These are phyloP conservation scores for Symbiodinium pilosum DNA, from an alignment of 73 alveolate genomes.

Conservation along the genomic window DNA sequence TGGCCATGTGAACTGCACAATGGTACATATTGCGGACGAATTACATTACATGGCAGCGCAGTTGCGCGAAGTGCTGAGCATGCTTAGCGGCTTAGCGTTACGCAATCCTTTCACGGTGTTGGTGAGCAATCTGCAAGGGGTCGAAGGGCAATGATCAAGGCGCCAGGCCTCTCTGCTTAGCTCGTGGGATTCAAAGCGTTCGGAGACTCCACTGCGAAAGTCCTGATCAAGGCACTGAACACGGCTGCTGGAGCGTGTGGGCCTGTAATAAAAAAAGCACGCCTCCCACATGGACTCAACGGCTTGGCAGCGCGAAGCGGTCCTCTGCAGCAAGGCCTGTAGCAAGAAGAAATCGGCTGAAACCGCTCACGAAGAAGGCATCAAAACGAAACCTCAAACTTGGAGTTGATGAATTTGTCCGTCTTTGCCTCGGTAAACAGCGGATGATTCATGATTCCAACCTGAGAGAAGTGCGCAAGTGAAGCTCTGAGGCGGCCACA, in stretches of 20 bases:
- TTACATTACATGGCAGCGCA: not conserved
- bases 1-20: not conserved
- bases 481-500: too few relatives aligned
- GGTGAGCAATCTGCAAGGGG: too few relatives aligned
- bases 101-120: too few relatives aligned
- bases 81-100: not conserved
- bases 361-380: too few relatives aligned
- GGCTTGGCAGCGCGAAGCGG: not conserved
- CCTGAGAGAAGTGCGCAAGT: too few relatives aligned
- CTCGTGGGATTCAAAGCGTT: not conserved
- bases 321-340: not conserved
- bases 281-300: conserved; percentile 14
- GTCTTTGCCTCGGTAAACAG: not conserved
- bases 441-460: not conserved
- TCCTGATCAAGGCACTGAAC: not conserved
- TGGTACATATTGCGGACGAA: not conserved
- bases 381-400: not conserved
- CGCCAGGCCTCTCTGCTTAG: not conserved
- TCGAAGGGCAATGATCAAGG: too few relatives aligned
- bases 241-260: too few relatives aligned
- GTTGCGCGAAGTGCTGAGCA: not conserved
- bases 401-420: not conserved
- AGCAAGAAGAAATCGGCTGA: too few relatives aligned
- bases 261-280: too few relatives aligned
- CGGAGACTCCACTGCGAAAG: not conserved